Evolutionary conservation across 208 protist genomes (phyloP), one percentile per base, ranked within the genome.

Genomic region (Trypanosoma scelopori): DNA sequence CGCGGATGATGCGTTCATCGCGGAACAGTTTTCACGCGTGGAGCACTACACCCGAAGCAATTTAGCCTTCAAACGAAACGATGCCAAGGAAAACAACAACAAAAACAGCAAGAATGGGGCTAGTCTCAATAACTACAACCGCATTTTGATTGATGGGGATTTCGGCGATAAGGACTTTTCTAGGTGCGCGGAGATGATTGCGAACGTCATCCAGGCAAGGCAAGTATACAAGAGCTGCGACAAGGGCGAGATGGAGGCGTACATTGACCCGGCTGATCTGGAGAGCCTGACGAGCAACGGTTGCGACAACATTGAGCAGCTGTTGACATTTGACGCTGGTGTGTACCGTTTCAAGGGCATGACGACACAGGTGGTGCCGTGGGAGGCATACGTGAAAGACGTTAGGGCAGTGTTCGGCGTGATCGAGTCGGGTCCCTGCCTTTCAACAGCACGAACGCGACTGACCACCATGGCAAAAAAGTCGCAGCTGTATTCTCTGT

Each of bases 381-480:
- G 90, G 87, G 76, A 81, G 57, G 68, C 80, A 60, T 95, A 91
- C 63, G 65, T 93, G 42, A 69, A 68, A 23, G 81, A 93, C 57
- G 76, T 95, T 12, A 59, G 72, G 11, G 63, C 70, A 0, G 76
- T 92, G 16, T 95, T 87, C 62, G 70, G 60, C 15, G 83, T 76
- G 30, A 91, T 95, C 55, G 90, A 95, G 52, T 90, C 81, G 49
- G 90, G 90, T 15, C 90, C 90, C 11, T 95, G 90, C 68, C 82
- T 95, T 47, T 92, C 85, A 45, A 86, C 82, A 7, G 87, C 83
- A 12, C 79, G 87, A 49, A 82, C 74, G 45, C 86, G 90, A 27
- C 76, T 95, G 12, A 91, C 78, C 12, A 76, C 85, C 23, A 76
- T 95, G 39, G 69, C 76, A 0, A 76, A 93, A 52, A 95, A 95